Evolutionary conservation across 495 filamentous ascomycete species (phyloP).

Genomic region (Pseudevernia furfuracea): DNA sequence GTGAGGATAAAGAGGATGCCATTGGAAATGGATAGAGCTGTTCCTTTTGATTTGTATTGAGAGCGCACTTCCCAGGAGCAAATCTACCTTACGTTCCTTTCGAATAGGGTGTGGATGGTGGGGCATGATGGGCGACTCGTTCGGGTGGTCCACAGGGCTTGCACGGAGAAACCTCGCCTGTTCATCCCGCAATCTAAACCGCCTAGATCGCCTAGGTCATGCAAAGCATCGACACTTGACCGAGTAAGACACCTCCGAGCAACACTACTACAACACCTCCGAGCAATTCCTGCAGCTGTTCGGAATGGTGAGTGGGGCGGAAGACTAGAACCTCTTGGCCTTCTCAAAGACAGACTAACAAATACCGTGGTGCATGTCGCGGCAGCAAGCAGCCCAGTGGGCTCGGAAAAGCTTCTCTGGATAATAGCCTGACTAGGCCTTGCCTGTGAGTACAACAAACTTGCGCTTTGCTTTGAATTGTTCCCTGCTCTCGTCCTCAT

Average conservation of each 20-base stretch:
- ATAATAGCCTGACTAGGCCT: constrained; percentile 21
- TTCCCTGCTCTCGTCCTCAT: neutral
- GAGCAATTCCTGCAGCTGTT: neutral
- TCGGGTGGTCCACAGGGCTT: neutral
- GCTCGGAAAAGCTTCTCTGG: constrained; percentile 40
- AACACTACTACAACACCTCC: too few species aligned
- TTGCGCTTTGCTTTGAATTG: too few species aligned
- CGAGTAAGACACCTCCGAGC: too few species aligned
- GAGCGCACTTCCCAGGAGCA: neutral
- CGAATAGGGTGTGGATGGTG: too few species aligned
- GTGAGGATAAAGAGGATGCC: neutral
- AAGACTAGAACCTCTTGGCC: neutral
- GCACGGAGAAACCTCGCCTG: constrained; percentile 5
- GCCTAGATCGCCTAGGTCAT: neutral
- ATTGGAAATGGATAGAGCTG: neutral
- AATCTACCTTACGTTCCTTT: too few species aligned
- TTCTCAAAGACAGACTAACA: neutral
- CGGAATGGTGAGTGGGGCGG: too few species aligned
- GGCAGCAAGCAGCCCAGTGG: constrained; percentile 39
- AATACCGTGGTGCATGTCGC: constrained; percentile 37
- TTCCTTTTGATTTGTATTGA: neutral
- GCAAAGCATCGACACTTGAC: constrained; percentile 5
- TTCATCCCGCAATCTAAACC: constrained; percentile 1
- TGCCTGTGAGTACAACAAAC: neutral
- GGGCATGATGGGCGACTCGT: too few species aligned